Base-by-base conservation (phyloP, 148 eudicot genomes). In the Mesembryanthemum crystallinum region DNA sequence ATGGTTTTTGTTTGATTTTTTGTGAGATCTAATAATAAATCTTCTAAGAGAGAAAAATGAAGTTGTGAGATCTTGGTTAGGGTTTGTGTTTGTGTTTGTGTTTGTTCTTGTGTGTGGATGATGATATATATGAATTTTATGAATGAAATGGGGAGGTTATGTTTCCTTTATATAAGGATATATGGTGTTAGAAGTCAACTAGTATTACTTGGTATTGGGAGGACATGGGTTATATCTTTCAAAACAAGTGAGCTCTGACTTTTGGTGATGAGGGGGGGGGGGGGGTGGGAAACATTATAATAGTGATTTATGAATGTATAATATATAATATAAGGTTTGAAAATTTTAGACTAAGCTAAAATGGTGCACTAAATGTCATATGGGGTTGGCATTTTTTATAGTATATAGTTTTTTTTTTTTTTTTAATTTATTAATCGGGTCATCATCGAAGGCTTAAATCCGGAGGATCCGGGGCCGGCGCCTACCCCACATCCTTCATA, bases 401-500 rank as follows among this genome's bases (percentile, higher is more conserved):
- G 39, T 2, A 35, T 35, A 35, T 35, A 35, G 39, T 35, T 35
- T 35, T 35, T 2, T 35, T 2, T 35, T n/a, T n/a, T n/a, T n/a
- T n/a, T n/a, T 76, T 65, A 39, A 21, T 66, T 47, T 24, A 76
- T 20, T 59, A 67, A 8, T 7, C 23, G 58, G 77, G 72, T 76
- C 83, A 61, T 51, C 37, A 49, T 28, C 43, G 42, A 62, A 67
- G 69, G 69, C 28, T 69, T 49, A 33, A 67, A 77, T 33, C 79
- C 80, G 80, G 62, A 52, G 6, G 58, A 81, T 81, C 33, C 73
- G 80, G 84, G 84, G 80, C 71, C 80, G 81, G 84, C 75, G 80
- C 84, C 84, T 65, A 49, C 84, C 84, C 83, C 83, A 81, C 80
- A 77, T 72, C 29, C 80, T 81, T 60, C 43, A 28, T 73, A 81